Percentiles rank a stretch among this genome's conserved stretches.
These are phyloP conservation scores for Oidium heveae DNA, from an alignment of 2,329 filamentous ascomycete species.

Conservation along the genomic window DNA sequence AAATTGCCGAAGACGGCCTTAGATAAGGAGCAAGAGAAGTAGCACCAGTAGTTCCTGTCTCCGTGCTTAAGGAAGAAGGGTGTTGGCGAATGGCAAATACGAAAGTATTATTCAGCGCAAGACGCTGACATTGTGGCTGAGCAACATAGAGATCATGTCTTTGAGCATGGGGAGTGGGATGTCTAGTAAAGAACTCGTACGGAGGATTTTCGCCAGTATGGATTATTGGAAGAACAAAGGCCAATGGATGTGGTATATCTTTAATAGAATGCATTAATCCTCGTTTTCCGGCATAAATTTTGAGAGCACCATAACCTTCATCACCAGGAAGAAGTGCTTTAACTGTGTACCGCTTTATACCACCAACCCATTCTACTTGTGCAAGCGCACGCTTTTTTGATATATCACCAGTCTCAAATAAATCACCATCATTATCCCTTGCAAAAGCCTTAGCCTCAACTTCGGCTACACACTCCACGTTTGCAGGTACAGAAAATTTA, in stretches of 20 bases:
- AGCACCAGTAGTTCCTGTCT: conserved; percentile 15
- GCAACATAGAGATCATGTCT: conserved; percentile 91
- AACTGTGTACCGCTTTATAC: conserved; percentile 73
- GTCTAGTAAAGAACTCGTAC: conserved; percentile 77
- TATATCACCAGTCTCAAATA: conserved; percentile 75
- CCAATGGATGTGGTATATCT: conserved; percentile 79
- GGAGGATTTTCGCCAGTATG: conserved; percentile 82
- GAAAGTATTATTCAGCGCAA: conserved; percentile 91
- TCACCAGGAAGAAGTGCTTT: conserved; percentile 83
- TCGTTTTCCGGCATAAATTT: conserved; percentile 79
- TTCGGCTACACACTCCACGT: conserved; percentile 80
- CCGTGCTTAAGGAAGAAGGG: conserved; percentile 32
- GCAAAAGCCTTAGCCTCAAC: conserved; percentile 65
- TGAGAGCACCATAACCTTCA: conserved; percentile 67
- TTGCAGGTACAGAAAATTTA: conserved; percentile 63
- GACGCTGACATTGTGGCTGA: conserved; percentile 71
- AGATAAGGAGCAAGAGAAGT: conserved; percentile 31
- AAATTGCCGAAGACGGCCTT: conserved; percentile 36
- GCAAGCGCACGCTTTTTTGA: conserved; percentile 67
- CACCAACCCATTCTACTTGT: conserved; percentile 75
- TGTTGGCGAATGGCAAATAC: conserved; percentile 92
- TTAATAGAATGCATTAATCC: conserved; percentile 95
- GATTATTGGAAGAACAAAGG: conserved; percentile 68
- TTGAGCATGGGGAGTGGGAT: conserved; percentile 93
- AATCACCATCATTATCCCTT: conserved; percentile 67